Conservation (phyloP, 768 basidiomycete species). For the Lyophyllum decastes region DNA sequence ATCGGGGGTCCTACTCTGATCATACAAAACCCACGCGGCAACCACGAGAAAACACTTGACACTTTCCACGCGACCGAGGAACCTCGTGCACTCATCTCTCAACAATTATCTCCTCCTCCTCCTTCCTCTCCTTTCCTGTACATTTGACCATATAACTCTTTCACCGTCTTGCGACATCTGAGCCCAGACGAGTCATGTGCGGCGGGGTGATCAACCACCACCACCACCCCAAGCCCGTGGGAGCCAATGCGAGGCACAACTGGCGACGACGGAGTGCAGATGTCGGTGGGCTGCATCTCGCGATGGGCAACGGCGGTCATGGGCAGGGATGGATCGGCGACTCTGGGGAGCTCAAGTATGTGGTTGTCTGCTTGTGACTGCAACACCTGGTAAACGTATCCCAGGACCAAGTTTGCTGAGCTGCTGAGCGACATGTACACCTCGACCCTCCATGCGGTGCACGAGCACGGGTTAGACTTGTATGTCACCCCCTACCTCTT, state of each 20-base stretch:
- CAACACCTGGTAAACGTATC: not conserved
- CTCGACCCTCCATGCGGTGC: slow-evolving; percentile 74
- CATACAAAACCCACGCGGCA: slow-evolving; percentile 40
- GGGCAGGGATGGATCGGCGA: slow-evolving; percentile 73
- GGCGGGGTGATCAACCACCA: slow-evolving; percentile 8
- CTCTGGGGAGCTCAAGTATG: slow-evolving; percentile 51
- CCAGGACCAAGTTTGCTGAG: slow-evolving; percentile 72
- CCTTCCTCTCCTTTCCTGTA: slow-evolving; percentile 11
- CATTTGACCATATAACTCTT: slow-evolving; percentile 1
- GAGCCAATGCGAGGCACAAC: slow-evolving; percentile 11
- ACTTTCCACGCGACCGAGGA: slow-evolving; percentile 40
- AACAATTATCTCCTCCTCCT: slow-evolving; percentile 22
- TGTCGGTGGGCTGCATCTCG: slow-evolving; percentile 84
- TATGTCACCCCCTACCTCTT: slow-evolving; percentile 33
- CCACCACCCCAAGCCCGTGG: slow-evolving; percentile 2
- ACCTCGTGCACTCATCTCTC: slow-evolving; percentile 18
- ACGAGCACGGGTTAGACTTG: slow-evolving; percentile 48
- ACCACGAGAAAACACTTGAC: slow-evolving; percentile 46
- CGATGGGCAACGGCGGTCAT: slow-evolving; percentile 59
- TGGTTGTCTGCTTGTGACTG: slow-evolving; percentile 12
- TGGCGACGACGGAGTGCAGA: slow-evolving; percentile 79
- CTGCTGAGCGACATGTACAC: slow-evolving; percentile 82
- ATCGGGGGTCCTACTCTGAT: slow-evolving; percentile 24
- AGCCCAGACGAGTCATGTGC: slow-evolving; percentile 8
- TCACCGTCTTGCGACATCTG: not conserved